Base-by-base conservation (phyloP, 164 flowering plant genomes). In the Hamamelis virginiana region DNA sequence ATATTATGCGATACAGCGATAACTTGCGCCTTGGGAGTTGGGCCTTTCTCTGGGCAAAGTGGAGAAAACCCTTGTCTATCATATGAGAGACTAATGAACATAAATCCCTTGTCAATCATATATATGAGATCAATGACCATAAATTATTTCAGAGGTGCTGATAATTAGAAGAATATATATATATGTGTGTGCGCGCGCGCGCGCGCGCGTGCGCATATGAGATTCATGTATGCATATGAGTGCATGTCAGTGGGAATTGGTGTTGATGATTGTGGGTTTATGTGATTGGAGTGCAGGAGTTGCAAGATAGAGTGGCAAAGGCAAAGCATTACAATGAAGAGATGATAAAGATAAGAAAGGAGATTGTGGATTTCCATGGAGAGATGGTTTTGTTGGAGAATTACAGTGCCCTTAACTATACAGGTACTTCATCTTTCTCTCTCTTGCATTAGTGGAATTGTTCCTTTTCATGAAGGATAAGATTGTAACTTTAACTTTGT, bases 341-440 rank as follows among this genome's bases (percentile, higher is more conserved):
- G 81, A 79, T 87, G 71, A 75, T 85, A 18, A 83, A 80, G 57
- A 80, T 92, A 26, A 69, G 86, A 56, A 92, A 85, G 76, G 91
- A 90, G 76, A 89, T 94, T 53, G 97, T 90, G 4, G 95, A 94
- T 71, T 89, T 94, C 74, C 98, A 90, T 68, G 98, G 97, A 16
- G 96, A 94, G 74, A 94, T 94, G 98, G 96, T 94, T 53, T 77
- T 94, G 76, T 75, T 94, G 79, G 95, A 91, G 80, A 94, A 92
- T 56, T 94, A 91, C 67, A 94, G 98, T 68, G 95, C 96, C 43
- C 90, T 94, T 50, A 94, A 94, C 81, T 94, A 92, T 65, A 91
- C 95, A 74, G 98, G 98, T 94, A 76, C 1, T n/a, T 67, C 18
- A 15, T 23, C 9, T 63, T 25, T 46, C 1, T 38, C 44, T 60